Evolutionary conservation across 768 basidiomycete genomes (phyloP), one percentile per base, ranked within the genome.

Genomic region (Mycena galopus): DNA sequence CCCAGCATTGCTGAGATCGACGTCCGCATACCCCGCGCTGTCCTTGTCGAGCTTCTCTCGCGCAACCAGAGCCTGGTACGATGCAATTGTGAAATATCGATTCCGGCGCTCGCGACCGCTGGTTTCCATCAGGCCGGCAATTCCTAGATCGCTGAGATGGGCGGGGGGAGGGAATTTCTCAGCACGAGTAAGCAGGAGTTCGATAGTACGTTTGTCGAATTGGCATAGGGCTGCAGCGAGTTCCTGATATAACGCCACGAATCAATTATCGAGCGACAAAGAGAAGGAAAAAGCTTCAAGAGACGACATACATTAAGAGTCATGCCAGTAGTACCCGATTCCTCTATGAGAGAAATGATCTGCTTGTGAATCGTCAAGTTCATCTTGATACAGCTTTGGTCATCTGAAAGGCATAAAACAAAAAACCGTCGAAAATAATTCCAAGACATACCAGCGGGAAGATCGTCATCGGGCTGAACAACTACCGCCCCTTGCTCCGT

Each of bases 91-190:
- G 83, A 90, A 96, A 78, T 95, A 95, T 73, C 95, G 88, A 79
- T 95, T 90, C 27, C 95, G 92, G 32, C 96, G 92, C 82, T 98
- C 95, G 39, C 96, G 90, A 6, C 95, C 95, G 73, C 88, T 86
- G 0, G 90, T 94, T 82, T 98, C 97, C 87, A 93, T 92, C 32
- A 94, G 80, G 42, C 91, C 89, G 25, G 88, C 87, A 60, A 95
- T 88, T 30, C 90, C 87, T 47, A 94, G 84, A 79, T 96, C 93
- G 62, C 85, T 84, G 17, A 96, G 87, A 79, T 96, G 94, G 7
- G 88, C 71, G 5, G 95, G 95, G 17, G 91, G 90, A 12, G 84
- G 85, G 69, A 78, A 85, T 77, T 87, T 91, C 74, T 91, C 91
- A 25, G 93, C 89, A 53, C 93, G 89, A 19, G 87, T 86, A 35